Evolutionary conservation across 2,329 filamentous ascomycete species (phyloP).

Genomic region (Arthrinium phaeospermum): DNA sequence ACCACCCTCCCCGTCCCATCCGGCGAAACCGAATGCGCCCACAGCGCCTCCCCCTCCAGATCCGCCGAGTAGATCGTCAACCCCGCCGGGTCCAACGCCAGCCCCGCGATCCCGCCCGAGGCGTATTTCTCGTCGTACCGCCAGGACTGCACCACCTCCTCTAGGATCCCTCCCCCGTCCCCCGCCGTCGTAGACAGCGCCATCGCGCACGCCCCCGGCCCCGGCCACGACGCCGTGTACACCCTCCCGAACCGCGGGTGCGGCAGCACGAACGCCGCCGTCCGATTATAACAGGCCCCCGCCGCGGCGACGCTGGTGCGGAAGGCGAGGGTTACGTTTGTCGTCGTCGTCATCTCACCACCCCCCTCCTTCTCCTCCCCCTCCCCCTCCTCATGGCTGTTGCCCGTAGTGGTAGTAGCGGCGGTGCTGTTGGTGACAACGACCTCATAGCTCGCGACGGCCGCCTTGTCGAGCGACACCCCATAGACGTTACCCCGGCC

Average conservation of each 20-base stretch:
- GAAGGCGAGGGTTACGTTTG: not conserved
- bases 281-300: slow-evolving; percentile 24
- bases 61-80: slow-evolving; percentile 30
- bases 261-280: slow-evolving; percentile 27
- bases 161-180: not conserved
- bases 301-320: slow-evolving; percentile 13
- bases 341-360: not conserved
- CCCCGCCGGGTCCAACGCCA: slow-evolving; percentile 23
- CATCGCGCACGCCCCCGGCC: slow-evolving; percentile 29
- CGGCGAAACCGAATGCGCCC: slow-evolving; percentile 28
- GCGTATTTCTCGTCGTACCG: slow-evolving; percentile 22
- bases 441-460: slow-evolving; percentile 2
- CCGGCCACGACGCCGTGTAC: slow-evolving; percentile 27
- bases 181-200: slow-evolving; percentile 19
- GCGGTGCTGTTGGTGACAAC: not conserved
- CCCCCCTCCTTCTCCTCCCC: too few relatives aligned
- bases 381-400: not conserved
- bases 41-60: slow-evolving; percentile 28
- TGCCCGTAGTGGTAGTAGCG: too few relatives aligned
- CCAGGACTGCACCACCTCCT: slow-evolving; percentile 22
- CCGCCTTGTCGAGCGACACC: not conserved
- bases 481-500: slow-evolving; percentile 1
- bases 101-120: slow-evolving; percentile 30
- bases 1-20: slow-evolving; percentile 11
- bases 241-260: slow-evolving; percentile 25